phyloP scores from a whole-genome alignment of 345 rosid genomes.

The Hypericum androsaemum region DNA sequence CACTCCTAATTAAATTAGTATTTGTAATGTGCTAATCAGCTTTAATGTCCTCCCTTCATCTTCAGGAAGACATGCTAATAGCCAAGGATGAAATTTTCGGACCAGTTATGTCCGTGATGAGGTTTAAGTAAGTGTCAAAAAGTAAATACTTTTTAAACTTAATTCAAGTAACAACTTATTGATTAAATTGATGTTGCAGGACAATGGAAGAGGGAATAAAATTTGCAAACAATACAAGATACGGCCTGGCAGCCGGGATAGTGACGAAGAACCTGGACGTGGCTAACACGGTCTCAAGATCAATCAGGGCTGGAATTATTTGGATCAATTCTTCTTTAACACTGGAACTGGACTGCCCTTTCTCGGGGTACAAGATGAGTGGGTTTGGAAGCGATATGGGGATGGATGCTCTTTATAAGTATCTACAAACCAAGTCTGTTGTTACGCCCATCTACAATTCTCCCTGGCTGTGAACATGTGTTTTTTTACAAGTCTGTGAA shows the following conservation, averaged over 20 bases:
- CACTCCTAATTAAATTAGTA: too few species aligned
- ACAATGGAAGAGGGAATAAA: constrained; percentile 57
- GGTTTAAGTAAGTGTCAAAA: constrained; percentile 44
- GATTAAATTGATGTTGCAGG: constrained; percentile 22
- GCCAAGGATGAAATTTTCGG: constrained; percentile 74
- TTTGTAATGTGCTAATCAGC: too few species aligned
- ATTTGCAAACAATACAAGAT: constrained; percentile 48
- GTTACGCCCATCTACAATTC: constrained; percentile 59
- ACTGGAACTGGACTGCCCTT: constrained; percentile 52
- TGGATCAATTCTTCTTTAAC: constrained; percentile 69
- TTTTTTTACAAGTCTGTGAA: constrained; percentile 22
- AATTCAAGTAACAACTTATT: too few species aligned
- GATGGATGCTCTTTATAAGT: constrained; percentile 46
- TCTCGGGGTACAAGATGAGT: constrained; percentile 68
- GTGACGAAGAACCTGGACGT: constrained; percentile 48
- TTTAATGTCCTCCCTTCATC: too few species aligned
- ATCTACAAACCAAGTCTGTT: constrained; percentile 53
- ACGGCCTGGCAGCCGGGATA: constrained; percentile 76
- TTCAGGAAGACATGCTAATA: constrained; percentile 60
- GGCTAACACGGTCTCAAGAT: constrained; percentile 61
- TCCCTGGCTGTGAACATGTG: constrained; percentile 32
- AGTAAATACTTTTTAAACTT: not conserved
- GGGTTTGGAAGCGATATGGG: constrained; percentile 63
- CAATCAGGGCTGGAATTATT: constrained; percentile 46
- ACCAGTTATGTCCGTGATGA: constrained; percentile 64